These are phyloP conservation scores for Tranzscheliella williamsii DNA, from an alignment of 1,284 basidiomycete genomes.

Conservation along the genomic window DNA sequence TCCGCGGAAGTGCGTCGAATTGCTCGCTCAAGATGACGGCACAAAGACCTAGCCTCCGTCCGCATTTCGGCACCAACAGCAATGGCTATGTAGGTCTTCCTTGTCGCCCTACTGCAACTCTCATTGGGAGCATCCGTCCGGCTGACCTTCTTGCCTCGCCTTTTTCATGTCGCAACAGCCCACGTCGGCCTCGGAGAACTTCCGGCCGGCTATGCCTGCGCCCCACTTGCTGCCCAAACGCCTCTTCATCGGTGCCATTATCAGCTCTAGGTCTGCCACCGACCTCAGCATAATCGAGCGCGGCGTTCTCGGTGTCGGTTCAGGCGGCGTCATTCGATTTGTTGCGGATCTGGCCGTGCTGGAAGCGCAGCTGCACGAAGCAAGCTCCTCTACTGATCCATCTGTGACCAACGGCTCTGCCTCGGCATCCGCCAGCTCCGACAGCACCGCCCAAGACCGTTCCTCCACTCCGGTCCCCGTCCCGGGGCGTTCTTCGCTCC, in stretches of 20 bases:
- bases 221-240: slow-evolving; percentile 42
- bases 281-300: slow-evolving; percentile 43
- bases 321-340: slow-evolving; percentile 49
- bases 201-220: slow-evolving; percentile 41
- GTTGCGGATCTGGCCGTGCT: slow-evolving; percentile 48
- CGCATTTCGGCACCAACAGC: no score
- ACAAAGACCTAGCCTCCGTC: no score
- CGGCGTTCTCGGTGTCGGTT: slow-evolving; percentile 50
- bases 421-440: slow-evolving; percentile 15
- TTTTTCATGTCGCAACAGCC: no score
- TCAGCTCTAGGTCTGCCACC: slow-evolving; percentile 32
- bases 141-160: background rate
- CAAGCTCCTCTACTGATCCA: slow-evolving; percentile 2
- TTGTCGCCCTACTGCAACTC: no score
- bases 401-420: slow-evolving; percentile 10
- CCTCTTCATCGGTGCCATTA: slow-evolving; percentile 52
- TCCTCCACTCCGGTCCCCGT: slow-evolving; percentile 42
- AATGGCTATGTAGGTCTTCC: no score
- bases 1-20: no score
- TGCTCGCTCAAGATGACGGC: no score
- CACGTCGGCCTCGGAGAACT: slow-evolving; percentile 40
- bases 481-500: slow-evolving; percentile 12
- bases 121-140: no score
- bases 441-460: slow-evolving; percentile 20
- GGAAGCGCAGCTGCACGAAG: slow-evolving; percentile 9